Conservation (phyloP, 2,329 filamentous ascomycete genomes). For the Alternaria gansuensis region DNA sequence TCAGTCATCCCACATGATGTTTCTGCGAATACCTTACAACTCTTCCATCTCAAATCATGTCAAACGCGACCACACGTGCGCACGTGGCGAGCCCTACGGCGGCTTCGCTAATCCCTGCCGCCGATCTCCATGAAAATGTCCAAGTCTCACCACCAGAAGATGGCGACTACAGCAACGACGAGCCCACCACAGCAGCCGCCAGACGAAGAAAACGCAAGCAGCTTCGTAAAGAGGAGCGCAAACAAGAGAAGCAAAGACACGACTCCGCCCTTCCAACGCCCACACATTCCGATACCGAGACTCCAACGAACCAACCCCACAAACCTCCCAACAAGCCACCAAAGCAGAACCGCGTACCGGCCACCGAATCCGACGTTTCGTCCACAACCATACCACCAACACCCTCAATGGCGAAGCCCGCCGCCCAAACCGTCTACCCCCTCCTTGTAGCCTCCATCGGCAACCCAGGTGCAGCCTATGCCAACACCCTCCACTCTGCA, state of each 20-base stretch:
- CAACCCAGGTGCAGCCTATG: slow-evolving; percentile 75
- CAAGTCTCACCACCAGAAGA: slow-evolving; percentile 23
- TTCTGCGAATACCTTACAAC: background rate
- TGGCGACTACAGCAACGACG: slow-evolving; percentile 16
- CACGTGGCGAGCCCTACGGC: slow-evolving; percentile 43
- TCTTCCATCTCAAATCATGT: slow-evolving; percentile 20
- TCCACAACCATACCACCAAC: slow-evolving; percentile 3
- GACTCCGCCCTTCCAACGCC: slow-evolving; percentile 28
- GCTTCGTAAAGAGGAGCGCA: slow-evolving; percentile 41
- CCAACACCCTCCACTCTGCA: slow-evolving; percentile 83
- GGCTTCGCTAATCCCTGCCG: slow-evolving; percentile 31
- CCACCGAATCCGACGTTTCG: background rate
- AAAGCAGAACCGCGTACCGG: slow-evolving; percentile 8
- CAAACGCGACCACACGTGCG: slow-evolving; percentile 46
- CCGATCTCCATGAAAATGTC: slow-evolving; percentile 33
- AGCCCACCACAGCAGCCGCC: slow-evolving; percentile 5
- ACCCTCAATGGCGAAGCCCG: slow-evolving; percentile 34
- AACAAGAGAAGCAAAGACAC: slow-evolving; percentile 30
- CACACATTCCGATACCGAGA: slow-evolving; percentile 32
- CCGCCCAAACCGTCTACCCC: slow-evolving; percentile 45
- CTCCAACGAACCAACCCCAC: slow-evolving; percentile 9
- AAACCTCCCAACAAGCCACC: slow-evolving; percentile 32
- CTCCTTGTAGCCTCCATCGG: slow-evolving; percentile 88
- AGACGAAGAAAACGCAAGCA: slow-evolving; percentile 34
- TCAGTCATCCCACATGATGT: background rate